These are phyloP conservation scores for Psilocybe cubensis DNA, from an alignment of 768 basidiomycete genomes.

Conservation along the genomic window DNA sequence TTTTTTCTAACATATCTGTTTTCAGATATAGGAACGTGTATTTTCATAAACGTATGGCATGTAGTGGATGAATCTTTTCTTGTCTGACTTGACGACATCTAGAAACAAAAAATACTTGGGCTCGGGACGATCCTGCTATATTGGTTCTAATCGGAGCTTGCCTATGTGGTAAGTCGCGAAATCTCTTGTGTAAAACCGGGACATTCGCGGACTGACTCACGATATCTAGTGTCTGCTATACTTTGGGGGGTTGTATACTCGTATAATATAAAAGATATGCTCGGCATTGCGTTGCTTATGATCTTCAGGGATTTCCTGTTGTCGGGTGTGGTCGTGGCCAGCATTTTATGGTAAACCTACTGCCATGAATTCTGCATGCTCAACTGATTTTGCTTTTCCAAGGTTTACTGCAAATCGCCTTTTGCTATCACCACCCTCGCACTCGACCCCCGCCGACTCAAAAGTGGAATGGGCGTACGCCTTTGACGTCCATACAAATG, in stretches of 20 bases:
- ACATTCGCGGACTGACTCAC: not conserved
- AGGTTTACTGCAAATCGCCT: constrained; percentile 77
- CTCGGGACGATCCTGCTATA: constrained; percentile 96
- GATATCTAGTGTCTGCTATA: constrained; percentile 69
- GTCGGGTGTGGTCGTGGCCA: constrained; percentile 74
- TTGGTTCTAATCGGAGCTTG: constrained; percentile 83
- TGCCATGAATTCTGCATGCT: constrained; percentile 19
- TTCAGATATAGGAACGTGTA: constrained; percentile 93
- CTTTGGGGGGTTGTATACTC: constrained; percentile 89
- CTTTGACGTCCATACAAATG: constrained; percentile 96
- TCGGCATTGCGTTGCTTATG: constrained; percentile 79
- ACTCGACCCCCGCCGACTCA: constrained; percentile 70
- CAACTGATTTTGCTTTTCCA: not conserved
- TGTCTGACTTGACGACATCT: not conserved
- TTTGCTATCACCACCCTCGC: constrained; percentile 72
- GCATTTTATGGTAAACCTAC: constrained; percentile 79
- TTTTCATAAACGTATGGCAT: constrained; percentile 87
- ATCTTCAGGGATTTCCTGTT: constrained; percentile 88
- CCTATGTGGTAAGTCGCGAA: constrained; percentile 61
- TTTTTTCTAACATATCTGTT: constrained; percentile 5
- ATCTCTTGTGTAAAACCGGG: not conserved
- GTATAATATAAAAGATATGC: constrained; percentile 53
- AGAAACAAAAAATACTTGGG: constrained; percentile 99
- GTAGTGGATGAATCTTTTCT: constrained; percentile 1
- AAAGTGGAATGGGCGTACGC: constrained; percentile 92